phyloP scores from a whole-genome alignment of 345 rosid species.

The Noccaea caerulescens region DNA sequence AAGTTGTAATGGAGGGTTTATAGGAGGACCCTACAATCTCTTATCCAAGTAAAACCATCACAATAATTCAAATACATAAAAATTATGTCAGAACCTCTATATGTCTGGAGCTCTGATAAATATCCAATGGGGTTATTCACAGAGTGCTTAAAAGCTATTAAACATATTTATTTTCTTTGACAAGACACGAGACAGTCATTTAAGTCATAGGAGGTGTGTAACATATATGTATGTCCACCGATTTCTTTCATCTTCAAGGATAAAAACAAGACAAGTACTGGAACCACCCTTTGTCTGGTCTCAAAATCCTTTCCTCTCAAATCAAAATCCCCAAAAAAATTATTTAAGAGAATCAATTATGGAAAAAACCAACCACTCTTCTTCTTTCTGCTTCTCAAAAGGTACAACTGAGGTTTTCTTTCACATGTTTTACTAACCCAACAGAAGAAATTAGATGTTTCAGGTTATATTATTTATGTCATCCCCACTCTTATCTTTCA shows the following conservation, averaged over 20 bases:
- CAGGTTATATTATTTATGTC: slow-evolving; percentile 34
- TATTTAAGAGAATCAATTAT: neutral
- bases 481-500: slow-evolving; percentile 35
- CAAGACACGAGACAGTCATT: slow-evolving; percentile 32
- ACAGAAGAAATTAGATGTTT: slow-evolving; percentile 40
- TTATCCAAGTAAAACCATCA: slow-evolving; percentile 4
- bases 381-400: slow-evolving; percentile 29
- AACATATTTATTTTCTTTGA: slow-evolving; percentile 33
- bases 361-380: slow-evolving; percentile 38
- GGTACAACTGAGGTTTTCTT: slow-evolving; percentile 36
- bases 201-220: slow-evolving; percentile 31
- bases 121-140: slow-evolving; percentile 28
- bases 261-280: slow-evolving; percentile 43
- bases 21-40: neutral
- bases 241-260: slow-evolving; percentile 39
- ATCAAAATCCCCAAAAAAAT: slow-evolving; percentile 19
- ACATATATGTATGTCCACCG: slow-evolving; percentile 16
- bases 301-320: slow-evolving; percentile 34
- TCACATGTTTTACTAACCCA: slow-evolving; percentile 42
- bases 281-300: slow-evolving; percentile 41
- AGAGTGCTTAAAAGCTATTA: slow-evolving; percentile 27
- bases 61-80: slow-evolving; percentile 8
- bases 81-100: neutral
- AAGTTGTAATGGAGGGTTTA: slow-evolving; percentile 5
- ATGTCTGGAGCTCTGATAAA: slow-evolving; percentile 11